phyloP scores from a whole-genome alignment of 2,329 filamentous ascomycete species.

The Fusarium tjaetaba region DNA sequence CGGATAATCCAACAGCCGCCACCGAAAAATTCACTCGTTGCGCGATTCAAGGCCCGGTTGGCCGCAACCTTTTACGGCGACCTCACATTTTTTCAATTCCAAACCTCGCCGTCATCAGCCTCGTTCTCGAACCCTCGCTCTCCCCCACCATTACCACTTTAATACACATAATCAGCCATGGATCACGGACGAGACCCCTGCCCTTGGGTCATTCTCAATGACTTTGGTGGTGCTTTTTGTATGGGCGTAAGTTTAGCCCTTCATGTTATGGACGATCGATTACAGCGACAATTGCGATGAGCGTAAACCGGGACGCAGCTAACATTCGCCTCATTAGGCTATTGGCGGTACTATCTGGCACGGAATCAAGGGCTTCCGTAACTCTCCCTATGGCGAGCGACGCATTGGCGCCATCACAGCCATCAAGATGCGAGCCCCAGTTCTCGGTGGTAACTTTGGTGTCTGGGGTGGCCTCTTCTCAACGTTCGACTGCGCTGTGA shows the following conservation, averaged over 20 bases:
- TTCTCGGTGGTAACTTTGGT: slow-evolving; percentile 96
- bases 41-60: slow-evolving; percentile 23
- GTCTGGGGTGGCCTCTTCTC: slow-evolving; percentile 97
- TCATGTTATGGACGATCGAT: not conserved
- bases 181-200: slow-evolving; percentile 98
- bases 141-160: not conserved
- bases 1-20: slow-evolving; percentile 23
- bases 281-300: slow-evolving; percentile 7
- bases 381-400: slow-evolving; percentile 90
- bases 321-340: slow-evolving; percentile 57
- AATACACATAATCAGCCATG: slow-evolving; percentile 60
- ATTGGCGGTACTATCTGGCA: slow-evolving; percentile 92
- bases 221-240: slow-evolving; percentile 95
- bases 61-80: slow-evolving; percentile 32
- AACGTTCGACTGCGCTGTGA: slow-evolving; percentile 96
- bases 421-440: slow-evolving; percentile 95
- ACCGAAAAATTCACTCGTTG: slow-evolving; percentile 27
- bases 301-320: slow-evolving; percentile 7
- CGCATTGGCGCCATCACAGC: slow-evolving; percentile 96
- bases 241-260: slow-evolving; percentile 79
- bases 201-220: slow-evolving; percentile 94
- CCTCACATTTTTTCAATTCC: slow-evolving; percentile 39
- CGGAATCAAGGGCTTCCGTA: slow-evolving; percentile 93
- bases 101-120: slow-evolving; percentile 21
- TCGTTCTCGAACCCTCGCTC: slow-evolving; percentile 10